These are phyloP conservation scores for Sechiopsis laciniata DNA, from an alignment of 306 rosid genomes.

Conservation along the genomic window DNA sequence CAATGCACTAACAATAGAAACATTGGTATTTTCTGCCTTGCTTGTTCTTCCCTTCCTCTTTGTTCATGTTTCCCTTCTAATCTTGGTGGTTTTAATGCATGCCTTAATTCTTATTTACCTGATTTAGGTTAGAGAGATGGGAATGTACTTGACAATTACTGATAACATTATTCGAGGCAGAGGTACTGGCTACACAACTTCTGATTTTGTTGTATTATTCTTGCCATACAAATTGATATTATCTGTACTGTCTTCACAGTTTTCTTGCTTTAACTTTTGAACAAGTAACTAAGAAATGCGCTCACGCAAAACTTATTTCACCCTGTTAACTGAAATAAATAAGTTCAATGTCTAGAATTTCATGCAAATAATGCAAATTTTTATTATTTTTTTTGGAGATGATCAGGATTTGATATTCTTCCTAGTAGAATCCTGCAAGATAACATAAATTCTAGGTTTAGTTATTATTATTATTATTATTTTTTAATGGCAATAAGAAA, in stretches of 20 bases:
- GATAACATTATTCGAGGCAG: slow-evolving; percentile 64
- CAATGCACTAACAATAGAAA: slow-evolving; percentile 50
- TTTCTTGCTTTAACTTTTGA: neutral
- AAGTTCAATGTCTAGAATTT: neutral
- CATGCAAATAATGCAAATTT: neutral
- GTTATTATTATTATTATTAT: too few species aligned
- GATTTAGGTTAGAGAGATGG: slow-evolving; percentile 67
- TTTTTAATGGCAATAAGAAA: neutral
- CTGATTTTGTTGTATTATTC: neutral
- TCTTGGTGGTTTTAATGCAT: neutral
- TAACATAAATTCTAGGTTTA: neutral
- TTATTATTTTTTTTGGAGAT: neutral
- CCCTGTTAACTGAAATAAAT: neutral
- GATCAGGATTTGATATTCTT: neutral
- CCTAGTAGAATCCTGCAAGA: neutral
- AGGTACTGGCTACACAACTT: slow-evolving; percentile 39
- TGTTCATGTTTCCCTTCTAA: neutral
- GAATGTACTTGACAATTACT: slow-evolving; percentile 72
- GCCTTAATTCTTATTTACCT: slow-evolving; percentile 15
- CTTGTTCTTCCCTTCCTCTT: neutral
- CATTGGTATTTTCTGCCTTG: slow-evolving; percentile 44
- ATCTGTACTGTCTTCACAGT: neutral
- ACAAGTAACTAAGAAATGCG: neutral
- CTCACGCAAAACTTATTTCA: neutral
- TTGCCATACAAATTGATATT: neutral